phyloP scores from a whole-genome alignment of 2,329 filamentous ascomycete genomes.

The Xenoacremonium recifei region DNA sequence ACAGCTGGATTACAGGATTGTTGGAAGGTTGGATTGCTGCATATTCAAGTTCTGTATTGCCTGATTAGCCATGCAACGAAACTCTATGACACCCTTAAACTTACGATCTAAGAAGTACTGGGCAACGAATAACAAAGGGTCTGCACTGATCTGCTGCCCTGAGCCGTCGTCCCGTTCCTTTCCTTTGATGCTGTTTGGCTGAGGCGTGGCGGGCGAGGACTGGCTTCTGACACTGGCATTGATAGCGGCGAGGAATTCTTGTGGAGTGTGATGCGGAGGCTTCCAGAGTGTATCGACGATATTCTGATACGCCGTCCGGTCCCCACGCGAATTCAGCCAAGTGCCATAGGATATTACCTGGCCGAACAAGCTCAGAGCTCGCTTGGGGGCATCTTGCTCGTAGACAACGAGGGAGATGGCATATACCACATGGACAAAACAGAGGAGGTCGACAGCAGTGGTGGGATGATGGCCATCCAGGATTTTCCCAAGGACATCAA shows the following conservation, averaged over 20 bases:
- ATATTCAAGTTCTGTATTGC: conserved; percentile 46
- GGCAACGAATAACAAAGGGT: conserved; percentile 41
- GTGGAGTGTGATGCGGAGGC: conserved; percentile 33
- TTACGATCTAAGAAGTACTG: conserved; percentile 53
- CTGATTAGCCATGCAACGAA: conserved; percentile 2
- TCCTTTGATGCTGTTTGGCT: conserved; percentile 37
- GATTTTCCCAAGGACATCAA: conserved; percentile 39
- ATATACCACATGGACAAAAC: conserved; percentile 52
- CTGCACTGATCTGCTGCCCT: conserved; percentile 28
- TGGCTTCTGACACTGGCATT: conserved; percentile 18
- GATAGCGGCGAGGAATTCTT: conserved; percentile 29
- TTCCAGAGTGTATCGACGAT: conserved; percentile 50
- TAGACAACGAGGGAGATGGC: conserved; percentile 48
- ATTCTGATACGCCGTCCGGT: conserved; percentile 40
- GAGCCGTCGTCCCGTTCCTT: conserved; percentile 37
- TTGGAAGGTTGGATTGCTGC: conserved; percentile 33
- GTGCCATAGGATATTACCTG: conserved; percentile 46
- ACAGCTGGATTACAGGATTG: conserved; percentile 34
- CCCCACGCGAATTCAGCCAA: conserved; percentile 33
- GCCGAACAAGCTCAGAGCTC: conserved; percentile 41
- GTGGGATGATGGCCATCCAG: conserved; percentile 36
- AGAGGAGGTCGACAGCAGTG: conserved; percentile 45
- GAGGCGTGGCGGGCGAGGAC: conserved; percentile 13
- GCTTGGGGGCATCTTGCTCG: conserved; percentile 36
- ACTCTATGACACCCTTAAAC: neutral